Base-by-base conservation (phyloP, 1,139 yeast species). In the Pneumocystis jirovecii region DNA sequence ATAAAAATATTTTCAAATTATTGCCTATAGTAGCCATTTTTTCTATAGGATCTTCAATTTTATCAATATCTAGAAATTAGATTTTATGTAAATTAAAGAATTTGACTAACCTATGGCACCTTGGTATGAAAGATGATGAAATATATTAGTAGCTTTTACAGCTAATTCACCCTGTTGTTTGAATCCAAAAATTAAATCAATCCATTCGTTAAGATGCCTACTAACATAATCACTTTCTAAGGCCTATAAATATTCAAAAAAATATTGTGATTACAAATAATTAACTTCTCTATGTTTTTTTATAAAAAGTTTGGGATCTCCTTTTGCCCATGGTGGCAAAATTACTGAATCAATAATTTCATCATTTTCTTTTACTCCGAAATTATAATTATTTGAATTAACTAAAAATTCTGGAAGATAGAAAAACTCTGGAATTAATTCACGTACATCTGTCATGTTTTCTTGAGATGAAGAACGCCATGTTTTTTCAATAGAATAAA, bases 381-480 rank as follows among this genome's bases (percentile, higher is more conserved):
- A 83, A 57, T 86, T 83, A 72, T 84, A 86, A 25, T 81, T 74
- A 70, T 87, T 87, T 1, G 81, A 73, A 72, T 89, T 89, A 0
- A 74, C 74, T 63, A 89, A 75, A 72, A 89, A 87, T 67, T 88
- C 96, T 0, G 96, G 93, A 15, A 89, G 76, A 70, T 82, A 89
- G 71, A 80, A 89, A 73, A 89, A 89, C 72, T 89, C 96, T 0
- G 96, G 96, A 3, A 84, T 86, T 63, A 89, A 76, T 70, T 89
- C 96, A 66, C 96, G 77, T 1, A 89, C 96, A 76, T 89, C 96
- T 0, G 96, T 86, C 1, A 93, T 85, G 71, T 85, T 86, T 61
- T 88, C 96, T 64, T 75, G 75, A 0, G 95, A 83, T 0, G 95
- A 89, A 5, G 95, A 86, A 19, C 74, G 73, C 96, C 96, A 89